Conservation (phyloP, 2,329 filamentous ascomycete genomes). For the Fusarium lateritium region DNA sequence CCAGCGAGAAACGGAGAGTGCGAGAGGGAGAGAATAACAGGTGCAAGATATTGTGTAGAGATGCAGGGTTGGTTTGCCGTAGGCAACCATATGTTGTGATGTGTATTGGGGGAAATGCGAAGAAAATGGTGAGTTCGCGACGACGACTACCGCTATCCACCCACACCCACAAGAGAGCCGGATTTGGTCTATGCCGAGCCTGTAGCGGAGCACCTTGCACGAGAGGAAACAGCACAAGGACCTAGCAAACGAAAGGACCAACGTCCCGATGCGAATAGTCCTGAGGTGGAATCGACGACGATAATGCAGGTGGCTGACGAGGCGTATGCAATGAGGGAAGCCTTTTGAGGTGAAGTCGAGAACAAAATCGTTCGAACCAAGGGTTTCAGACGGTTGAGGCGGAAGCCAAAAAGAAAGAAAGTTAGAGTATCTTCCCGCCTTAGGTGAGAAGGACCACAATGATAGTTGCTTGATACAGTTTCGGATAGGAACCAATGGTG, state of each 20-base stretch:
- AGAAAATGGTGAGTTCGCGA: constrained; percentile 21
- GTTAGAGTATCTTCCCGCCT: not conserved
- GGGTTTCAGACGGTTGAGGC: constrained; percentile 18
- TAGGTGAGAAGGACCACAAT: not conserved
- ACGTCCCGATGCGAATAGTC: constrained; percentile 1
- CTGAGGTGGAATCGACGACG: not conserved
- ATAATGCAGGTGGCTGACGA: constrained; percentile 6
- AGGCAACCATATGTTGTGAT: constrained; percentile 15
- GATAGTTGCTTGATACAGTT: constrained; percentile 1
- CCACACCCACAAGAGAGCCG: constrained; percentile 39
- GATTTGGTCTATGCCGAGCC: constrained; percentile 42
- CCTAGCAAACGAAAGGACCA: not conserved
- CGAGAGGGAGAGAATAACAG: not conserved
- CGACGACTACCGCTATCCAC: constrained; percentile 8
- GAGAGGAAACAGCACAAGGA: constrained; percentile 10
- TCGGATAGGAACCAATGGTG: constrained; percentile 6
- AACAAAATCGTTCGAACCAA: constrained; percentile 13
- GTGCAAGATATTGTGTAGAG: not conserved
- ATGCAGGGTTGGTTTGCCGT: constrained; percentile 14
- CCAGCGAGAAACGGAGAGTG: not conserved
- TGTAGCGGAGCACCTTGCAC: constrained; percentile 33
- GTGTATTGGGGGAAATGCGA: constrained; percentile 20
- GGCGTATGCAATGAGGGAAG: not conserved
- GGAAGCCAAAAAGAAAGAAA: constrained; percentile 24
- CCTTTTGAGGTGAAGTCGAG: constrained; percentile 7